A percentile compares a stretch with the other conserved stretches of the same genome.
Evolutionary conservation across 73 alveolate species (phyloP).

Genomic region (Paramecium sexaurelia): DNA sequence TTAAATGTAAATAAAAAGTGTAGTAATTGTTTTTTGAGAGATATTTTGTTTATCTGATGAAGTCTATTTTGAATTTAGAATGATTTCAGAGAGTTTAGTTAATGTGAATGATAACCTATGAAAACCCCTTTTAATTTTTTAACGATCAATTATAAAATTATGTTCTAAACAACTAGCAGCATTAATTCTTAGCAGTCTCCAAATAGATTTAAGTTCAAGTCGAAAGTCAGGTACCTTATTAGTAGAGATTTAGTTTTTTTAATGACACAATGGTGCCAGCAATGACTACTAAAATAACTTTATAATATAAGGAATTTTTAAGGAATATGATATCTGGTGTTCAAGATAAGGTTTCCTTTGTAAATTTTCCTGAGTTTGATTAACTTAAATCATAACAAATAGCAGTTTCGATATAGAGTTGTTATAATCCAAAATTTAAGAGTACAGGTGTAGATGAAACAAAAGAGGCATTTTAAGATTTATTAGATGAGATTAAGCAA

Average conservation of each 20-base stretch:
- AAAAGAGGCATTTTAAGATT: conserved; percentile 17
- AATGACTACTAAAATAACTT: conserved; percentile 4
- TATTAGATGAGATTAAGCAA: conserved; percentile 44
- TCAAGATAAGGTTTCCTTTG: not conserved
- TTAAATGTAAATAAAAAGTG: too few relatives aligned
- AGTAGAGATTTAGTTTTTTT: not conserved
- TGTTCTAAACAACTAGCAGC: conserved; percentile 41
- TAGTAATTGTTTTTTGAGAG: too few relatives aligned
- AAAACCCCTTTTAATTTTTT: not conserved
- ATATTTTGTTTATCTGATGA: not conserved
- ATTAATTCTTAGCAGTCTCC: conserved; percentile 18
- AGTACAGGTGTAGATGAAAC: conserved; percentile 27
- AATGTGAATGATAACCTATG: not conserved
- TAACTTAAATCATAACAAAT: not conserved
- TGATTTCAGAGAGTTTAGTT: too few relatives aligned
- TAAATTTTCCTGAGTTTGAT: conserved; percentile 10
- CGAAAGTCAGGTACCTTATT: conserved; percentile 39
- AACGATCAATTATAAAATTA: conserved; percentile 23
- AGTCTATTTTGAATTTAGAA: not conserved
- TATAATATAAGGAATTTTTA: not conserved
- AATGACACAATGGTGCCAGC: not conserved
- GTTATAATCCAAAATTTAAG: conserved; percentile 38
- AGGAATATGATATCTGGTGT: not conserved
- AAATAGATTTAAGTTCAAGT: conserved; percentile 45
- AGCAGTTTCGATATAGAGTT: conserved; percentile 47